These are phyloP conservation scores for Pseudogymnoascus sp. DNA, from an alignment of 2,329 filamentous ascomycete genomes.

Conservation along the genomic window DNA sequence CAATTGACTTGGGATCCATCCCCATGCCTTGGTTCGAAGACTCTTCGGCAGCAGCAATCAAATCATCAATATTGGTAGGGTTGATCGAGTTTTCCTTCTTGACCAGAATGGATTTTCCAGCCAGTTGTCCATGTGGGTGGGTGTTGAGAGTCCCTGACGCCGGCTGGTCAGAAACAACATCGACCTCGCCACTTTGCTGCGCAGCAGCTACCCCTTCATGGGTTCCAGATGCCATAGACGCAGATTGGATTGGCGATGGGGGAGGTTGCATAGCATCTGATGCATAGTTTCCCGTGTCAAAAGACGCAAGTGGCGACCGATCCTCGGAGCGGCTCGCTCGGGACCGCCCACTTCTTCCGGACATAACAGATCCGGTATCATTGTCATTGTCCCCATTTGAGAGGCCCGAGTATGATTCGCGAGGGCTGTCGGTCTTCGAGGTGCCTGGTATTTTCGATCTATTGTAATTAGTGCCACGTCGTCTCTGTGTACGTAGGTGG, in stretches of 20 bases:
- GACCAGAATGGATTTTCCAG: slow-evolving; percentile 87
- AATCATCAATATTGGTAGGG: slow-evolving; percentile 27
- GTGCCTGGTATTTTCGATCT: slow-evolving; percentile 79
- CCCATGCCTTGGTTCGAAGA: slow-evolving; percentile 56
- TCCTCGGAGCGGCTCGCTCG: slow-evolving; percentile 42
- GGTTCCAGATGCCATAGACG: slow-evolving; percentile 64
- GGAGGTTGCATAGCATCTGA: slow-evolving; percentile 54
- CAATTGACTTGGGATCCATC: slow-evolving; percentile 88
- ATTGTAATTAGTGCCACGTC: not conserved
- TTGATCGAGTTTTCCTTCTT: slow-evolving; percentile 60
- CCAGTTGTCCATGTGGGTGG: slow-evolving; percentile 56
- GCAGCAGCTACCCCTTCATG: slow-evolving; percentile 69
- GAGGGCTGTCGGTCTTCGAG: slow-evolving; percentile 68
- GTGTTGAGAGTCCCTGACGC: slow-evolving; percentile 60
- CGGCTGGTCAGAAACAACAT: slow-evolving; percentile 86
- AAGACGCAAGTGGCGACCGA: slow-evolving; percentile 27
- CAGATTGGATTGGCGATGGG: slow-evolving; percentile 80
- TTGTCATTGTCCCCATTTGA: slow-evolving; percentile 49
- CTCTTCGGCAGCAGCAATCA: slow-evolving; percentile 37
- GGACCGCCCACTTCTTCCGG: slow-evolving; percentile 55
- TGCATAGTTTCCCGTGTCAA: slow-evolving; percentile 41
- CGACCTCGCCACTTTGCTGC: slow-evolving; percentile 83
- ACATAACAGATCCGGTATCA: slow-evolving; percentile 71
- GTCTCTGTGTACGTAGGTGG: not conserved
- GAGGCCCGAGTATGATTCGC: slow-evolving; percentile 62